Evolutionary conservation across 805 yeast genomes (phyloP).

Genomic region (Yarrowia hollandica): DNA sequence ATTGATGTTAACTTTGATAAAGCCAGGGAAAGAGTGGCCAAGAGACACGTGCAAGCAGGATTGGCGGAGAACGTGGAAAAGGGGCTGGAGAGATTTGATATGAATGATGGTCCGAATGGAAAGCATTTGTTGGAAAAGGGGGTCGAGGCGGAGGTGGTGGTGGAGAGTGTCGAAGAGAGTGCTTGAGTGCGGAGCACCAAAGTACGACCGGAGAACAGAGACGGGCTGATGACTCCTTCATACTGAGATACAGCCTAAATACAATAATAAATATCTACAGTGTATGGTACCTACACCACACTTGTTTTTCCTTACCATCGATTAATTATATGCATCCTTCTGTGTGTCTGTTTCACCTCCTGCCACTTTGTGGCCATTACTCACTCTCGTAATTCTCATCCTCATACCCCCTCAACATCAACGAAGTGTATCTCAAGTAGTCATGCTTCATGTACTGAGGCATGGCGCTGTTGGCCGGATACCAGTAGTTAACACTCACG

Average conservation of each 20-base stretch:
- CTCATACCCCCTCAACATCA: constrained; percentile 34
- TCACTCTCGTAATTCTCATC: constrained; percentile 34
- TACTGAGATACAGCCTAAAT: no score
- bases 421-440: constrained; percentile 35
- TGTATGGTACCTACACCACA: no score
- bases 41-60: constrained; percentile 55
- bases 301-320: no score
- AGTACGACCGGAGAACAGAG: no score
- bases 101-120: constrained; percentile 66
- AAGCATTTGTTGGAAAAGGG: constrained; percentile 39
- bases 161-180: constrained; percentile 2
- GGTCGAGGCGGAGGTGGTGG: constrained; percentile 36
- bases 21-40: constrained; percentile 60
- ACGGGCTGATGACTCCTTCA: no score
- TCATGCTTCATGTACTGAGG: constrained; percentile 41
- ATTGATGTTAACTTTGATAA: constrained; percentile 49
- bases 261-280: no score
- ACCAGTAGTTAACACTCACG: constrained; percentile 42
- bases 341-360: no score
- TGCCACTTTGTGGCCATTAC: neutral
- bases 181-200: no score
- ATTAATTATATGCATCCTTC: no score
- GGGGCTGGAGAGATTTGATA: constrained; percentile 46
- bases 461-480: constrained; percentile 35
- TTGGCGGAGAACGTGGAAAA: constrained; percentile 39